Conservation (phyloP, 768 basidiomycete genomes). For the Arthromyces matolae region DNA sequence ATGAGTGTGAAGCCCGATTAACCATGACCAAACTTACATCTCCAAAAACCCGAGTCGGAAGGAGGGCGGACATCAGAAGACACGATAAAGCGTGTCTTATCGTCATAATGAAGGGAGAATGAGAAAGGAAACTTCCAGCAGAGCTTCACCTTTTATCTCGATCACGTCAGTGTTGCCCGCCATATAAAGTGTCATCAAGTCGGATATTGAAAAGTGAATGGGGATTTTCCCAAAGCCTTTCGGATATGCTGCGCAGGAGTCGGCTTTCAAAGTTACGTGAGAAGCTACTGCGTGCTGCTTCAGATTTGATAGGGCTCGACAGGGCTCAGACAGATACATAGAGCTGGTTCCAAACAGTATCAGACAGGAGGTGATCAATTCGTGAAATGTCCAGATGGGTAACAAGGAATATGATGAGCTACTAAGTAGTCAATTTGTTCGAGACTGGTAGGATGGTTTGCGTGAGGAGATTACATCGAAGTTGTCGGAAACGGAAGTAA, state of each 20-base stretch:
- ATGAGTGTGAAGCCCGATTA: background rate
- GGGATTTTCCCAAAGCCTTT: background rate
- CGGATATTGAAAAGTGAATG: background rate
- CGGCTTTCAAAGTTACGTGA: too few relatives aligned
- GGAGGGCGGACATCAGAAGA: background rate
- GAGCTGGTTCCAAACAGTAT: too few relatives aligned
- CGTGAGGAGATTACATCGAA: too few relatives aligned
- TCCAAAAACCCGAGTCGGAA: constrained; percentile 3
- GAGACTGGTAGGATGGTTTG: too few relatives aligned
- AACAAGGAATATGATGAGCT: too few relatives aligned
- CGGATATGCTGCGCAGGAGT: background rate
- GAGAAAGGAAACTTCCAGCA: background rate
- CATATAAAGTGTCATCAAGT: constrained; percentile 6
- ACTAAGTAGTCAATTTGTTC: too few relatives aligned
- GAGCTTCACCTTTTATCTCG: background rate
- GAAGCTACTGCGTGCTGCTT: too few relatives aligned
- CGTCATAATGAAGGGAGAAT: background rate
- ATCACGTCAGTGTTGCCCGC: constrained; percentile 8
- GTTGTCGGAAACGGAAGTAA: too few relatives aligned
- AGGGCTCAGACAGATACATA: too few relatives aligned
- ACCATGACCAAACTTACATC: constrained; percentile 5
- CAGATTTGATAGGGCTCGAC: too few relatives aligned
- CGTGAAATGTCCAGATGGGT: too few relatives aligned
- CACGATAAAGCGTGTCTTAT: constrained; percentile 2
- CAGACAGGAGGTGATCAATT: too few relatives aligned